Base-by-base conservation (phyloP, 2,329 filamentous ascomycete species). In the Aureobasidium sp. region DNA sequence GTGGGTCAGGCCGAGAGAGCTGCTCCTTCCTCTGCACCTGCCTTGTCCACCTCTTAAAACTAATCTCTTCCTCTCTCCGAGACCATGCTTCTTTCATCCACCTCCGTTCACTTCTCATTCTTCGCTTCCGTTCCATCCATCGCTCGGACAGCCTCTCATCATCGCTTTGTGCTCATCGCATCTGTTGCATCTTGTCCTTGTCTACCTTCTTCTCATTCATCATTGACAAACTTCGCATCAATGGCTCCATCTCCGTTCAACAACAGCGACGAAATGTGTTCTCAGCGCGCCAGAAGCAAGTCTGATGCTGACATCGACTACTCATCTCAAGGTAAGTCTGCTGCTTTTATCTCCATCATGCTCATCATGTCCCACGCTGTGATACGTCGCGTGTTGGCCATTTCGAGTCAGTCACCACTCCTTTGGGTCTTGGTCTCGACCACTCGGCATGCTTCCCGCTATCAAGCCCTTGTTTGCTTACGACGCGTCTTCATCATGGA, bases 11-110 rank as follows among this genome's bases (percentile, higher is more conserved):
- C 42, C 42, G 55, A 25, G 42, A n/a, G 20, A 58, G 40, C 36
- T 47, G 55, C 42, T 36, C 55, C 42, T 59, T 59, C 55, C 40
- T 18, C 36, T 47, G 55, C 42, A 47, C 55, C 42, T 59, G 45
- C 55, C 40, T 18, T 27, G 36, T 15, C 7, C 55, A 23, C 48
- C 25, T 20, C 18, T 20, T 38, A 54, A 54, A 27, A 23, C 60
- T 47, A 55, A 43, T 36, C 27, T 54, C n/a, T 55, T 47, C 16
- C 42, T 36, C 55, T 36, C 29, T 18, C 15, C 55, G 11, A 45
- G 13, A 36, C 42, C 42, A 59, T 59, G 40, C 29, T 33, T 59
- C 29, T 27, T 47, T 59, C 55, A 33, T 58, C 29, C 42, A 45
- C 42, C 29, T 59, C 20, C 15, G 3, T 25, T 27, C 13, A 23